phyloP scores from a whole-genome alignment of 805 yeast genomes.

The Sugiyamaella mastotermitis region DNA sequence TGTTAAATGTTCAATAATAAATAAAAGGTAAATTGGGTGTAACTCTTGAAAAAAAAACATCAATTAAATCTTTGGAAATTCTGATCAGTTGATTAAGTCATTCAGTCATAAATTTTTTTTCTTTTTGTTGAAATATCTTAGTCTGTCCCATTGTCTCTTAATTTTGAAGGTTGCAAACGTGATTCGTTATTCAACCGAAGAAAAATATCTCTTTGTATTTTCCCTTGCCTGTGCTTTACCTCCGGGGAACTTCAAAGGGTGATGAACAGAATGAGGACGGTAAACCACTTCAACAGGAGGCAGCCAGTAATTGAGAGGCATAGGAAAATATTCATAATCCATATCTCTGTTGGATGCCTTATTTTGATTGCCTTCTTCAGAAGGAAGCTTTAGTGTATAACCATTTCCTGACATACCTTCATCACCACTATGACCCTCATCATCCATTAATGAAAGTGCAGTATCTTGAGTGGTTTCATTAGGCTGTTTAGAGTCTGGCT shows the following conservation, averaged over 20 bases:
- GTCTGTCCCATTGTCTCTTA: too few relatives aligned
- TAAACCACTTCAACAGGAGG: conserved; percentile 53
- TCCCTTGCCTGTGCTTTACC: conserved; percentile 12
- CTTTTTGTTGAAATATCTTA: too few relatives aligned
- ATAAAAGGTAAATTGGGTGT: too few relatives aligned
- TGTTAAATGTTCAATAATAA: too few relatives aligned
- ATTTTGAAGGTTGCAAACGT: too few relatives aligned
- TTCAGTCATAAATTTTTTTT: too few relatives aligned
- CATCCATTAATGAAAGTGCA: conserved; percentile 7
- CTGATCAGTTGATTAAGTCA: too few relatives aligned
- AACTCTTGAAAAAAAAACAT: too few relatives aligned
- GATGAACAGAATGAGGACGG: conserved; percentile 51
- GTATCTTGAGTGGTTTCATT: neutral
- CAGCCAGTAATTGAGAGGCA: conserved; percentile 44
- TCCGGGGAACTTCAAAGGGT: conserved; percentile 24
- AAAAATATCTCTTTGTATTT: conserved; percentile 18
- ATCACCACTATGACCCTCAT: conserved; percentile 4
- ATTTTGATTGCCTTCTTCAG: conserved; percentile 1
- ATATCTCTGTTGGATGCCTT: conserved; percentile 12
- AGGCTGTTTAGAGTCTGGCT: neutral
- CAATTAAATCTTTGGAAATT: too few relatives aligned
- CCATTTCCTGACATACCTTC: conserved; percentile 6
- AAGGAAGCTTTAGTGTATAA: conserved; percentile 5
- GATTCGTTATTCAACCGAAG: conserved; percentile 18
- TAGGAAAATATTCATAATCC: conserved; percentile 45